Conservation (phyloP, 2,329 filamentous ascomycete species). For the Diplocarpon rosae region DNA sequence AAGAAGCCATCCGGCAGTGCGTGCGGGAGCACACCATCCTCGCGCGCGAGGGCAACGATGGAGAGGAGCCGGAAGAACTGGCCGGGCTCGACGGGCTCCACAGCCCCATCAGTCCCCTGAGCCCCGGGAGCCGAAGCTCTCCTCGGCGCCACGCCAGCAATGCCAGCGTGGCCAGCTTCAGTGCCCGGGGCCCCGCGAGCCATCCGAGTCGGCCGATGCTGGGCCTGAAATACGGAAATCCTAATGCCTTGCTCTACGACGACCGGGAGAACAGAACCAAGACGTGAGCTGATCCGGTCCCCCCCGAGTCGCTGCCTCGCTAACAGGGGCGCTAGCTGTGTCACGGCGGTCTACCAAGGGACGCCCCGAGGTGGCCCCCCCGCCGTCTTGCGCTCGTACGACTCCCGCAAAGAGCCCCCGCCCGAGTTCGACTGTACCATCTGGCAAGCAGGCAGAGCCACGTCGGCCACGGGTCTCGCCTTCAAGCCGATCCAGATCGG, state of each 20-base stretch:
- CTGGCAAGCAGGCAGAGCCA: slow-evolving; percentile 95
- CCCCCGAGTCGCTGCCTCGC: slow-evolving; percentile 2
- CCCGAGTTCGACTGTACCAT: slow-evolving; percentile 91
- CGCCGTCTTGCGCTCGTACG: slow-evolving; percentile 80
- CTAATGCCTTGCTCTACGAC: slow-evolving; percentile 82
- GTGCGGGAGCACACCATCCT: slow-evolving; percentile 76
- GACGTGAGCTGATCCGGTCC: slow-evolving; percentile 57
- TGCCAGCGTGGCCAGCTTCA: slow-evolving; percentile 73
- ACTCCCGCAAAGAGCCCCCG: slow-evolving; percentile 81
- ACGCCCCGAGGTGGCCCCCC: slow-evolving; percentile 57
- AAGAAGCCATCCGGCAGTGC: slow-evolving; percentile 84
- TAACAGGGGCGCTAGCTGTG: slow-evolving; percentile 48
- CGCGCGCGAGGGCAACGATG: slow-evolving; percentile 74
- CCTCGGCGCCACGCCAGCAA: slow-evolving; percentile 58
- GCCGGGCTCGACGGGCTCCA: not conserved
- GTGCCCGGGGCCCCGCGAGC: slow-evolving; percentile 49
- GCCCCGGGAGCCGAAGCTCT: slow-evolving; percentile 31
- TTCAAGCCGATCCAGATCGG: slow-evolving; percentile 95
- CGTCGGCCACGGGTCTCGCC: slow-evolving; percentile 76
- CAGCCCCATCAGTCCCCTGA: slow-evolving; percentile 32
- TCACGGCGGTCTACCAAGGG: slow-evolving; percentile 85
- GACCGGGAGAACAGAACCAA: slow-evolving; percentile 76
- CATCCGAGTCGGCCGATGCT: slow-evolving; percentile 44
- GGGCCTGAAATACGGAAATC: slow-evolving; percentile 58
- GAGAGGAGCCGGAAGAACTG: slow-evolving; percentile 17